Evolutionary conservation across 2,329 filamentous ascomycete species (phyloP).

Genomic region (Emmonsiellopsis sp.): DNA sequence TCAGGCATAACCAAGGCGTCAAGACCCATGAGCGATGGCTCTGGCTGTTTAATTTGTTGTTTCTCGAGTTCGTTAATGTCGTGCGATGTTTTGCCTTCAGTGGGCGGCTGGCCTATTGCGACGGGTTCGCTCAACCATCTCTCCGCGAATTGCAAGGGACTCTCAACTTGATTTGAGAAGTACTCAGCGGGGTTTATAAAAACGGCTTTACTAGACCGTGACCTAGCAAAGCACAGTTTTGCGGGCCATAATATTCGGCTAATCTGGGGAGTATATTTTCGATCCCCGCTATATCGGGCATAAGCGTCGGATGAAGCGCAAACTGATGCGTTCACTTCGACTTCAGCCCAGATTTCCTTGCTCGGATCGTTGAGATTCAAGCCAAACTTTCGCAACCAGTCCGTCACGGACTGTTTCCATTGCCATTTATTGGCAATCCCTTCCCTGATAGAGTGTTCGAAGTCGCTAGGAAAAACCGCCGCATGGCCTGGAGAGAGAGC

Average conservation of each 20-base stretch:
- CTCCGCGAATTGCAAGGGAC: constrained; percentile 35
- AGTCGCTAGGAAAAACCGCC: background rate
- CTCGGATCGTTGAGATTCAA: constrained; percentile 21
- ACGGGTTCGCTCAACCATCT: constrained; percentile 27
- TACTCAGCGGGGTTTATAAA: constrained; percentile 13
- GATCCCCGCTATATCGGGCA: constrained; percentile 13
- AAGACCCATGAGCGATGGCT: constrained; percentile 14
- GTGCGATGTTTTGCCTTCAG: background rate
- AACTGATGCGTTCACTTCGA: constrained; percentile 22
- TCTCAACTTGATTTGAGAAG: constrained; percentile 15
- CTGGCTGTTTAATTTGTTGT: constrained; percentile 16
- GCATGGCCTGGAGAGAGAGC: constrained; percentile 14
- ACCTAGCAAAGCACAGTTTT: constrained; percentile 31
- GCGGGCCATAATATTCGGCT: constrained; percentile 38
- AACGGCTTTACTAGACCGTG: constrained; percentile 12
- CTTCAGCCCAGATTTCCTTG: constrained; percentile 30
- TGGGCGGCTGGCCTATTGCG: constrained; percentile 12
- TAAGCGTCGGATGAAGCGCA: background rate
- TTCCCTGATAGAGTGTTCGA: background rate
- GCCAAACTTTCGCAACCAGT: constrained; percentile 30
- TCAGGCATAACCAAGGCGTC: constrained; percentile 23
- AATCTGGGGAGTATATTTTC: constrained; percentile 22
- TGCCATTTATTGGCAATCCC: constrained; percentile 15
- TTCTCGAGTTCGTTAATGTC: constrained; percentile 12
- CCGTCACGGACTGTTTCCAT: constrained; percentile 28